A percentile compares a stretch with the other conserved stretches of the same genome.
Conservation (phyloP, 2,329 filamentous ascomycete genomes). For the Ascochyta clinopodiicola region DNA sequence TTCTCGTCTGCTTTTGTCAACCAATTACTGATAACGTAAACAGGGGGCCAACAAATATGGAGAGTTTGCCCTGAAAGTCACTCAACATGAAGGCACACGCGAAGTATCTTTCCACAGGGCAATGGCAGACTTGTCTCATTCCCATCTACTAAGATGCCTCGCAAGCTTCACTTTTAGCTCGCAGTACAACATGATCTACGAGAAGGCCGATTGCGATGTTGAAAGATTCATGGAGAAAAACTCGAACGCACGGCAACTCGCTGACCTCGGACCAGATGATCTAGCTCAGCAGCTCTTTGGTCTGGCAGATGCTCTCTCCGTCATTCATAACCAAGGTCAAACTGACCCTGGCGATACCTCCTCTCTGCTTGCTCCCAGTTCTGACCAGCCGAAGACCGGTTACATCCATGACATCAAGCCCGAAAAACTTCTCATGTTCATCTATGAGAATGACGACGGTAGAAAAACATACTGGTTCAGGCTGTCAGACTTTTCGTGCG, state of each 20-base stretch:
- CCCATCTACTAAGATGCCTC: constrained; percentile 24
- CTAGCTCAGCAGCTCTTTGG: constrained; percentile 2
- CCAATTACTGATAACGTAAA: too few relatives aligned
- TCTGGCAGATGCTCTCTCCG: background rate
- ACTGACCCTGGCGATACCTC: background rate
- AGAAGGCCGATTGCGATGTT: constrained; percentile 12
- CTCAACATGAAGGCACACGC: background rate
- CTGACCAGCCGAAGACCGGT: background rate
- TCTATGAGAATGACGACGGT: background rate
- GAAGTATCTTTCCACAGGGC: constrained; percentile 2
- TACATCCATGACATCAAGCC: constrained; percentile 13
- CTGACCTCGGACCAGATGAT: background rate
- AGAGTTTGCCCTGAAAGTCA: constrained; percentile 8
- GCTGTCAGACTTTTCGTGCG: constrained; percentile 16
- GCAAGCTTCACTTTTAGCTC: constrained; percentile 21
- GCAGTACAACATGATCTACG: constrained; percentile 21
- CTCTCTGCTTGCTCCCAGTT: background rate
- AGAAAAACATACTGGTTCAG: constrained; percentile 12
- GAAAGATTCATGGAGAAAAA: constrained; percentile 1
- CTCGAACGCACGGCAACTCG: background rate
- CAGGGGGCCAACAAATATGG: background rate
- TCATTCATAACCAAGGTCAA: constrained; percentile 1
- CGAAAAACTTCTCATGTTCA: constrained; percentile 4
- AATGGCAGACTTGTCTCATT: constrained; percentile 5
- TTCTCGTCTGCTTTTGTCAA: background rate